Base-by-base conservation (phyloP, 257 asterid species). In the Parsonsia alboflavescens region DNA sequence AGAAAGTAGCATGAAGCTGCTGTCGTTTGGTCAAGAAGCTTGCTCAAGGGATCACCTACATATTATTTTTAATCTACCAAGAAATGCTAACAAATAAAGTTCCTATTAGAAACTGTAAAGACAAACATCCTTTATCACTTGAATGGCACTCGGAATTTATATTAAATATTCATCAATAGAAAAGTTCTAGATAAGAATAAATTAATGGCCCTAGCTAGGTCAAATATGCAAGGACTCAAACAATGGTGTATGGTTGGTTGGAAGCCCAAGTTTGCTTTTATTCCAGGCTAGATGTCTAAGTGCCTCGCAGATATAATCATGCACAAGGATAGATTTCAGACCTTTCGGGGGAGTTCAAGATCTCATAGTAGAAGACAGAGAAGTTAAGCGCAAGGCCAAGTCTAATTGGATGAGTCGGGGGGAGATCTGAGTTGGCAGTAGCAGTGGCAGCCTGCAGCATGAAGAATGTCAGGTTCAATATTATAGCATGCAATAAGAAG, bases 381-480 rank as follows among this genome's bases (percentile, higher is more conserved):
- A 80, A 80, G 73, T 80, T 80, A 7, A 80, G 75, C 10, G 84
- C 84, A 73, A 80, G 80, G 24, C 84, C 84, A 50, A 80, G 79
- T 57, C 84, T 76, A 56, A 80, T 76, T 59, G 84, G 84, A 71
- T 80, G 84, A 21, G 84, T 80, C 2, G 84, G 78, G 13, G 84
- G 70, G 6, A 80, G 61, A 52, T 80, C 84, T 52, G 75, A 56
- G 59, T 84, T 73, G 74, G 93, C 96, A 70, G 91, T 70, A 68
- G 79, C 84, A 67, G 91, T 86, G 65, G 96, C 96, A 82, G 96
- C 96, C 97, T 91, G 84, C 69, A 86, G 77, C 56, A 68, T 39
- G 74, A 54, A 77, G 68, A 36, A 30, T 68, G 62, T 67, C 42
- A 17, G 68, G 30, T 49, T 42, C 24, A n/a, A 71, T 45, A 61